Conservation (phyloP, 1,284 basidiomycete species). For the Malassezia caprae region DNA sequence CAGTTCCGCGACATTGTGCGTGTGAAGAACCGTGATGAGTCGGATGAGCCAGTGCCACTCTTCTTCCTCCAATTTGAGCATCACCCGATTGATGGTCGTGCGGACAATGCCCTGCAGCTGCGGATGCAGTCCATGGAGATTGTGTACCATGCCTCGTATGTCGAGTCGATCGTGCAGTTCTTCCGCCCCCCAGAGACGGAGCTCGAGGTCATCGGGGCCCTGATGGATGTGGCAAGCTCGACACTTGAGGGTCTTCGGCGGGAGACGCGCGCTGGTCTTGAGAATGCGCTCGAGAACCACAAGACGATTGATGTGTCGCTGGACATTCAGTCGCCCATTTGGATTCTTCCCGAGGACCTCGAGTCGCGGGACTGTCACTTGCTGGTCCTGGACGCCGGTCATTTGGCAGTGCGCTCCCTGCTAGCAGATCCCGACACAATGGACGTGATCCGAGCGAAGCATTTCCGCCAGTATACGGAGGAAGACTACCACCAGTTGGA, state of each 20-base stretch:
- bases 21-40: slow-evolving; percentile 57
- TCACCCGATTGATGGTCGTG: slow-evolving; percentile 82
- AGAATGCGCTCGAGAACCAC: slow-evolving; percentile 82
- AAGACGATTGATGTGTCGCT: slow-evolving; percentile 92
- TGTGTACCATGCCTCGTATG: slow-evolving; percentile 86
- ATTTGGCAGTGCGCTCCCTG: slow-evolving; percentile 84
- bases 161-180: slow-evolving; percentile 84
- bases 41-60: slow-evolving; percentile 56
- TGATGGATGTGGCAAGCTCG: slow-evolving; percentile 72
- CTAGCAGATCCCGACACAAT: slow-evolving; percentile 75
- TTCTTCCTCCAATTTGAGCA: slow-evolving; percentile 86
- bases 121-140: slow-evolving; percentile 95
- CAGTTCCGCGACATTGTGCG: slow-evolving; percentile 86
- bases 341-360: slow-evolving; percentile 83
- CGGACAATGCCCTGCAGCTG: slow-evolving; percentile 80
- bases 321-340: slow-evolving; percentile 93
- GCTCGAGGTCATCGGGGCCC: slow-evolving; percentile 72
- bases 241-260: slow-evolving; percentile 89
- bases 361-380: slow-evolving; percentile 69
- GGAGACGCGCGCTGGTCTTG: slow-evolving; percentile 86
- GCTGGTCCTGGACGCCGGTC: slow-evolving; percentile 89
- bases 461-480: slow-evolving; percentile 73
- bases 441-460: slow-evolving; percentile 71
- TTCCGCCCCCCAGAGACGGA: slow-evolving; percentile 91
- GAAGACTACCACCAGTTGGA: slow-evolving; percentile 82